These are phyloP conservation scores for Sugiyamaella sp. DNA, from an alignment of 1,139 yeast genomes.

Conservation along the genomic window DNA sequence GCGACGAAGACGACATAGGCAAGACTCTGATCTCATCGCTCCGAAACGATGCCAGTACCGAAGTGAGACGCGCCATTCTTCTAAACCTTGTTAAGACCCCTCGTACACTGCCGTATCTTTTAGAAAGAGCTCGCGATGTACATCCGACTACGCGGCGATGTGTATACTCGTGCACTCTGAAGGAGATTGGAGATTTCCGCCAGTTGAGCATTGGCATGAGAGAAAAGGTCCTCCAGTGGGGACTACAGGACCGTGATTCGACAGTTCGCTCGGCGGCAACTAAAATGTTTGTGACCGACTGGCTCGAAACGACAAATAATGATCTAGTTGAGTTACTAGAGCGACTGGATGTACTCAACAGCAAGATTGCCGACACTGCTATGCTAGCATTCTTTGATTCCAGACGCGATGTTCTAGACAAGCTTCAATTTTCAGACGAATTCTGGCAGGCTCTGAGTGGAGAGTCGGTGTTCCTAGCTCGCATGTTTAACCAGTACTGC, in stretches of 20 bases:
- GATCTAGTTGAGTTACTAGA: constrained; percentile 75
- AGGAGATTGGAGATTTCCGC: constrained; percentile 69
- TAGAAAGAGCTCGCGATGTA: constrained; percentile 83
- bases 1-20: constrained; percentile 41
- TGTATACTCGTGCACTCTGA: constrained; percentile 69
- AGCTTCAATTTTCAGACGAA: constrained; percentile 57
- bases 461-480: constrained; percentile 72
- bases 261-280: constrained; percentile 72
- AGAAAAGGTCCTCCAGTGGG: constrained; percentile 76
- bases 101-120: constrained; percentile 58
- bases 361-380: constrained; percentile 61
- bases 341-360: constrained; percentile 65
- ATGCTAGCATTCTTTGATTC: constrained; percentile 62
- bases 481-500: constrained; percentile 70
- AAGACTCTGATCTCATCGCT: constrained; percentile 57
- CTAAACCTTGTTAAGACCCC: constrained; percentile 63
- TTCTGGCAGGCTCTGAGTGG: constrained; percentile 74
- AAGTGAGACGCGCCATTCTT: constrained; percentile 84
- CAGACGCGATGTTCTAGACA: constrained; percentile 62
- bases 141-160: constrained; percentile 72
- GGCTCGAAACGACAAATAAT: constrained; percentile 72
- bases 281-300: constrained; percentile 66
- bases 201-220: constrained; percentile 61
- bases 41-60: constrained; percentile 82
- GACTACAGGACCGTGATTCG: constrained; percentile 82